Conservation (phyloP, 2,329 filamentous ascomycete genomes). For the Lecanicillium sp. region DNA sequence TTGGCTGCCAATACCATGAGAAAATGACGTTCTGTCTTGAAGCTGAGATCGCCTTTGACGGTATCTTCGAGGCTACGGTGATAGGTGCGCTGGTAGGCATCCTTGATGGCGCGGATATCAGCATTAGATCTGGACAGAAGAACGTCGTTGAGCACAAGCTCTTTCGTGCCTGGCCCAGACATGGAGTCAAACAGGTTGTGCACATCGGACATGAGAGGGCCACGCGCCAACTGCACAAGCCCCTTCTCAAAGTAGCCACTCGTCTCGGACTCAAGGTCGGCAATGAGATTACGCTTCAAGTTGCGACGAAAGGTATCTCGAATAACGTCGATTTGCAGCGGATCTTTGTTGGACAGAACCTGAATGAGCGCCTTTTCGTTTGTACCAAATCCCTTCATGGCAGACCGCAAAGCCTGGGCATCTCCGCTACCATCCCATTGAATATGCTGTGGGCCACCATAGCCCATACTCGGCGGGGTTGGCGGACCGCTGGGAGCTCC, state of each 20-base stretch:
- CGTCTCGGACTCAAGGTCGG: constrained; percentile 72
- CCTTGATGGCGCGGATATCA: constrained; percentile 80
- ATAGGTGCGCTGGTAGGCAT: constrained; percentile 62
- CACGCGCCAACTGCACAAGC: constrained; percentile 65
- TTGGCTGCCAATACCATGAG: constrained; percentile 68
- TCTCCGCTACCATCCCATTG: constrained; percentile 60
- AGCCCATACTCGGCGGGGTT: constrained; percentile 63
- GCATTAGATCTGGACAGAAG: constrained; percentile 78
- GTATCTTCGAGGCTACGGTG: constrained; percentile 59
- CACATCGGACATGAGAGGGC: constrained; percentile 72
- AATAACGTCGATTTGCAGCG: constrained; percentile 65
- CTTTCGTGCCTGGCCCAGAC: constrained; percentile 77
- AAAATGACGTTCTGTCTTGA: constrained; percentile 82
- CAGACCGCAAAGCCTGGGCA: constrained; percentile 62
- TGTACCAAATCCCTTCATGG: constrained; percentile 93
- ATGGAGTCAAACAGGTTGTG: constrained; percentile 63
- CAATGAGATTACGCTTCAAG: constrained; percentile 60
- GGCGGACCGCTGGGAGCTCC: constrained; percentile 34
- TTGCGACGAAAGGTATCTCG: constrained; percentile 56
- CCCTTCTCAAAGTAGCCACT: constrained; percentile 66
- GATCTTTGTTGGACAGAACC: constrained; percentile 63
- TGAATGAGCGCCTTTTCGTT: constrained; percentile 71
- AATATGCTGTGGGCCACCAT: constrained; percentile 62
- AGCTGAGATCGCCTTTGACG: constrained; percentile 70
- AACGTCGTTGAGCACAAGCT: constrained; percentile 76